phyloP scores from a whole-genome alignment of 2,329 filamentous ascomycete genomes.

The Colletotrichum sp. region DNA sequence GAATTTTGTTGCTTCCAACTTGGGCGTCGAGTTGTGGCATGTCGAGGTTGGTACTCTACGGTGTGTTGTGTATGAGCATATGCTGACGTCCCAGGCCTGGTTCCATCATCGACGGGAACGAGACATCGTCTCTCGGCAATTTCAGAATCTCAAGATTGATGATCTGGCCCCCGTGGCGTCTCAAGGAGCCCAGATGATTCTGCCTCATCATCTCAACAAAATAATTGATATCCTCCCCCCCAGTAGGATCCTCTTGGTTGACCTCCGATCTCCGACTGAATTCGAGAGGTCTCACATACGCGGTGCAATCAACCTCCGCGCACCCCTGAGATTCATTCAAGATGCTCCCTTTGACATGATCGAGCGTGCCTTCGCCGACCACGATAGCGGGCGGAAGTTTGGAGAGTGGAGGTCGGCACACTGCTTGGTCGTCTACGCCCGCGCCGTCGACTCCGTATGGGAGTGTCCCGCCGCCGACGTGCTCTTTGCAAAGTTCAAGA shows the following conservation, averaged over 20 bases:
- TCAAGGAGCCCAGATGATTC: conserved; percentile 50
- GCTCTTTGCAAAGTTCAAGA: conserved; percentile 49
- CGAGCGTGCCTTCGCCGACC: conserved; percentile 53
- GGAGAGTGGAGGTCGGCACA: conserved; percentile 50
- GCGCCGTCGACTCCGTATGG: conserved; percentile 52
- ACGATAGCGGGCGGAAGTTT: conserved; percentile 51
- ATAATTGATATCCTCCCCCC: conserved; percentile 56
- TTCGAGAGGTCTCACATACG: conserved; percentile 58
- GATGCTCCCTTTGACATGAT: conserved; percentile 56
- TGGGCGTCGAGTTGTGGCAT: conserved; percentile 56
- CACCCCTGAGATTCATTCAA: conserved; percentile 53
- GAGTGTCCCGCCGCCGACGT: conserved; percentile 55
- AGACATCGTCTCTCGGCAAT: conserved; percentile 48
- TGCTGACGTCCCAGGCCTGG: conserved; percentile 45
- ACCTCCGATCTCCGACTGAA: conserved; percentile 51
- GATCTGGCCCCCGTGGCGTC: conserved; percentile 34
- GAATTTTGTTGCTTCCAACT: conserved; percentile 59
- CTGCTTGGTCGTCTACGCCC: conserved; percentile 59
- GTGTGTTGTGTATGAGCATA: too few relatives aligned
- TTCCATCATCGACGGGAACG: conserved; percentile 59
- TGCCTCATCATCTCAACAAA: conserved; percentile 55
- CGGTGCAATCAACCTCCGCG: conserved; percentile 56
- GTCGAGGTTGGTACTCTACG: conserved; percentile 44
- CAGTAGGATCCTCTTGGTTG: conserved; percentile 52
- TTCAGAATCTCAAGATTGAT: conserved; percentile 49